Percentiles rank a stretch among this genome's conserved stretches.
These are phyloP conservation scores for Abrus precatorius DNA, from an alignment of 306 rosid genomes.

Conservation along the genomic window DNA sequence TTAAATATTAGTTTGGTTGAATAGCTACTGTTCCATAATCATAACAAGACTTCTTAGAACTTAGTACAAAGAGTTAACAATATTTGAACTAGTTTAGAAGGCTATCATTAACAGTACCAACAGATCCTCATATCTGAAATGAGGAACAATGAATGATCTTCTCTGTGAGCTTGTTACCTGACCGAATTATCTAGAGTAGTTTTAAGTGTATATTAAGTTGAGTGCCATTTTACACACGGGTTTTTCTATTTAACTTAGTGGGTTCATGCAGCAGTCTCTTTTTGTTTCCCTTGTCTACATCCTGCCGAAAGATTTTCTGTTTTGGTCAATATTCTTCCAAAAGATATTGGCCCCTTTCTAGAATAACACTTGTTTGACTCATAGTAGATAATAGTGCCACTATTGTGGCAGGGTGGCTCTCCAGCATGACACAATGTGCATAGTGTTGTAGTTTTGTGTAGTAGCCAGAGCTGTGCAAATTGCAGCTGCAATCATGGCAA, in stretches of 20 bases:
- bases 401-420: no score
- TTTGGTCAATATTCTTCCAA: constrained; percentile 12
- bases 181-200: constrained; percentile 5
- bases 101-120: constrained; percentile 14
- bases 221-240: background rate
- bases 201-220: constrained; percentile 32
- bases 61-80: constrained; percentile 2
- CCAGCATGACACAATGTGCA: no score
- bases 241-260: background rate
- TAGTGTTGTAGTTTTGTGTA: no score
- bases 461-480: no score
- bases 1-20: constrained; percentile 27
- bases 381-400: no score
- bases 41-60: background rate
- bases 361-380: constrained; percentile 16
- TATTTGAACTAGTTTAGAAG: constrained; percentile 35
- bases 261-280: background rate
- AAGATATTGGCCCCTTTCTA: background rate
- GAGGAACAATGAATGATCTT: background rate
- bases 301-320: constrained; percentile 21
- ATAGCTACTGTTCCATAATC: constrained; percentile 20
- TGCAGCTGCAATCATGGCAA: no score
- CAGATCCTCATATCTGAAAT: constrained; percentile 26
- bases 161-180: constrained; percentile 6
- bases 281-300: constrained; percentile 8